Base-by-base conservation (phyloP, 2,329 filamentous ascomycete species). In the Phialophora macrospora region DNA sequence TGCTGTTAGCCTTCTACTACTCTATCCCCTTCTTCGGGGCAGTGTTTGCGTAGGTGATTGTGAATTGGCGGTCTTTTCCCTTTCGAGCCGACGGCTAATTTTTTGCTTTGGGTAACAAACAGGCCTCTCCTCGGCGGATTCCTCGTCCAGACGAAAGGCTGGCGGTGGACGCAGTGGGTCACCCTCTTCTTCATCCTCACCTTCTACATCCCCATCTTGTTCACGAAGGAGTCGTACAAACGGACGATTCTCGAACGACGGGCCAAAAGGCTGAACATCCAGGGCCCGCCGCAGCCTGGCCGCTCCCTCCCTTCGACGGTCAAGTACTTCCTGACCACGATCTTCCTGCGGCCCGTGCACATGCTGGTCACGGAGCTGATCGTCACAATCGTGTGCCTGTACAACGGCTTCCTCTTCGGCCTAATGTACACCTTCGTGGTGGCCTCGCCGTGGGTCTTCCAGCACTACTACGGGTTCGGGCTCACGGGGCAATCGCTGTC, bases 401-500 rank as follows among this genome's bases (percentile, higher is more conserved):
- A 92, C 78, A 89, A 89, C 82, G 85, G 87, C 49, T 91, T 92
- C 76, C 87, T 90, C 75, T 92, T 93, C 73, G 90, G 84, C 6
- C 81, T 94, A 0, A 85, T 96, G 1, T 96, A 95, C 74, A 87
- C 94, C 30, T 94, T 94, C 80, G 82, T 97, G 55, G 93, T 91
- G 0, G 90, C 92, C 1, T 96, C 95, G 71, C 89, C 90, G 0
- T 86, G 94, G 57, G 90, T 96, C 55, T 96, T 95, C 78, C 30
- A 68, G 32, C 67, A 67, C 55, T 69, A 71, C 58, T 71, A 71
- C 38, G 54, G 49, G 17, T 71, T 71, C 58, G 44, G 41, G 34
- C 30, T 65, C 5, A 66, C 62, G 3, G 69, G 54, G 28, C 69
- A 71, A 55, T 64, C 65, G 3, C 55, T 71, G n/a, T 70, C 69